A percentile compares a stretch with the other conserved stretches of the same genome.
phyloP scores from a whole-genome alignment of 1,139 yeast genomes.

The Hemisphaericaspora lyxosophila region DNA sequence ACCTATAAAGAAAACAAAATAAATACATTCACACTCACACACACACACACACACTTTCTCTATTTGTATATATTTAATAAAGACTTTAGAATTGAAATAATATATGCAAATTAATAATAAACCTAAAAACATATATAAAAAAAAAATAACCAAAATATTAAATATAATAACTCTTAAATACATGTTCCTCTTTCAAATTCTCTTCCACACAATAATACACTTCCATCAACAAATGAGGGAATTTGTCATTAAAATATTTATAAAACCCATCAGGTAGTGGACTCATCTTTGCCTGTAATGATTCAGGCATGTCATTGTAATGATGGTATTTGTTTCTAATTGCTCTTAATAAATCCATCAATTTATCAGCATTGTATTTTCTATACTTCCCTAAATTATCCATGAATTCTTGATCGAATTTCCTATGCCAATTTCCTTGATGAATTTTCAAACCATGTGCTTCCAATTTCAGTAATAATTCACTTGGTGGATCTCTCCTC shows the following conservation, averaged over 20 bases:
- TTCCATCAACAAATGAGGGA: conserved; percentile 78
- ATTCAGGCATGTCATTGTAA: conserved; percentile 80
- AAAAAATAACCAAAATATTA: neutral
- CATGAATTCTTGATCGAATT: conserved; percentile 68
- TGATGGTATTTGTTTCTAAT: conserved; percentile 91
- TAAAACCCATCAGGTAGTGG: conserved; percentile 85
- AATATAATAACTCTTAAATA: conserved; percentile 52
- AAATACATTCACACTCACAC: neutral
- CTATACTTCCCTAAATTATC: conserved; percentile 88
- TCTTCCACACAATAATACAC: conserved; percentile 65
- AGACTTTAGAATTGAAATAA: neutral
- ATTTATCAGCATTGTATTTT: conserved; percentile 73
- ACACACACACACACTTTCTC: no score
- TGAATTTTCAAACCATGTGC: conserved; percentile 51
- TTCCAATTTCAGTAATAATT: conserved; percentile 61
- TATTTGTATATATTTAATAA: neutral
- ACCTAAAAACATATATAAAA: neutral
- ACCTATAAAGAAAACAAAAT: conserved; percentile 3
- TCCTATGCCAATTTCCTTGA: conserved; percentile 74
- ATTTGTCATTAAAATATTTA: conserved; percentile 66
- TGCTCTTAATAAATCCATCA: conserved; percentile 86
- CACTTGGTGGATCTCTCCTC: conserved; percentile 82
- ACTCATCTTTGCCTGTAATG: conserved; percentile 60
- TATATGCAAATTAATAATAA: neutral
- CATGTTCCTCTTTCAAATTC: conserved; percentile 60